A percentile compares a stretch with the other conserved stretches of the same genome.
phyloP scores from a whole-genome alignment of 164 flowering plant genomes.

The Kalanchoe fedtschenkoi region DNA sequence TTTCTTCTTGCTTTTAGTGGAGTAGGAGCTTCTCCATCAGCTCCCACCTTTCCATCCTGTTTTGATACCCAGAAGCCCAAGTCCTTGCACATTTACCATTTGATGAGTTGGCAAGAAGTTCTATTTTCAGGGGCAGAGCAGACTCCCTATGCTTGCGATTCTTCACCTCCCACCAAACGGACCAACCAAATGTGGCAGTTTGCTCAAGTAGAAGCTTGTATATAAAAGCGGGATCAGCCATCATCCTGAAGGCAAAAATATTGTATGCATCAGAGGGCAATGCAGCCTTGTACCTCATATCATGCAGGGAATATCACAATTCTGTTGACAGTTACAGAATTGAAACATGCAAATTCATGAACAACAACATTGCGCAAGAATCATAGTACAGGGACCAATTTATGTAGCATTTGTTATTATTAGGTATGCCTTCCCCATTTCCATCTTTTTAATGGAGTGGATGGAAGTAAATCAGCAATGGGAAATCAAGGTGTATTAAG shows the following conservation, averaged over 20 bases:
- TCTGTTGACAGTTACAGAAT: neutral
- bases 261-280: neutral
- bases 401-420: neutral
- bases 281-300: neutral
- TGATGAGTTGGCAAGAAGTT: neutral
- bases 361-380: neutral
- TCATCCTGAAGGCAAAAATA: slow-evolving; percentile 49
- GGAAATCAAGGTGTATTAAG: no score
- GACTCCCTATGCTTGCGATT: slow-evolving; percentile 65
- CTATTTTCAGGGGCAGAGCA: neutral
- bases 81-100: neutral
- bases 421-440: neutral
- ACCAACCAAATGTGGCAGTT: slow-evolving; percentile 67
- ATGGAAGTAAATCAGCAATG: neutral
- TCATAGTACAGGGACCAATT: neutral
- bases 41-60: neutral
- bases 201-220: slow-evolving; percentile 69
- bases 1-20: slow-evolving; percentile 17
- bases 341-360: neutral
- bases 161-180: slow-evolving; percentile 85
- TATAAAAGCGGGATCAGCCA: slow-evolving; percentile 90
- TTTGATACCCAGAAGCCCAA: neutral
- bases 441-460: neutral
- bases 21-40: slow-evolving; percentile 1
- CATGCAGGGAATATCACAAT: slow-evolving; percentile 11